Evolutionary conservation across 805 yeast genomes (phyloP), one percentile per base, ranked within the genome.

Genomic region (Schwanniomyces pseudopolymorphus): DNA sequence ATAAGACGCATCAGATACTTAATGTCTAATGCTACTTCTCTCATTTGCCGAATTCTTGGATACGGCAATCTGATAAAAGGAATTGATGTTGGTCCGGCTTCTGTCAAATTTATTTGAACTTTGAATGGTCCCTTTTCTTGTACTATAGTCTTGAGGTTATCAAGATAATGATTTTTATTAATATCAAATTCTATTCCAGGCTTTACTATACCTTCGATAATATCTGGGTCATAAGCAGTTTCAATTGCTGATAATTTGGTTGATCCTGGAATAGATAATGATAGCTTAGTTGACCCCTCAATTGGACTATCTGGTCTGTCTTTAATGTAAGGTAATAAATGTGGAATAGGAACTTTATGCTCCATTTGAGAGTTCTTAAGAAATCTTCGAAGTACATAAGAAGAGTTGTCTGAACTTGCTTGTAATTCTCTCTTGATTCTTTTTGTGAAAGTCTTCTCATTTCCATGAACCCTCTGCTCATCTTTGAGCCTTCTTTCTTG

Each of bases 61-160:
- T 49, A 51, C 9, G 76, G 75, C 20, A 58, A 43, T 39, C 53
- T 48, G 14, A 70, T 33, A 47, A 49, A 69, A 5, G 68, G 66
- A 5, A 68, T 58, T 1, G 57, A 54, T 40, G 60, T 50, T 3
- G 64, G 54, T 0, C 74, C 76, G 0, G 76, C 65, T 41, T 54
- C 52, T 5, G 69, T 66, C n/a, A 47, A 36, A 10, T 57, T 45
- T 9, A 70, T 55, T 37, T 60, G 61, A 5, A 70, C 73, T 39
- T 59, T 54, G 26, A 41, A 60, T 2, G 78, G 77, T 4, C 78
- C 78, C 43, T 63, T 64, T 13, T 58, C 59, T 41, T 60, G 59
- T 7, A 70, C 61, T 1, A 52, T 51, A 1, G 43, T n/a, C 11
- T 46, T 47, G 17, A 63, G 46, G n/a, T 50, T 43, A 3, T 57